phyloP scores from a whole-genome alignment of 2,329 filamentous ascomycete genomes.

The Nigrograna mackinnonii region DNA sequence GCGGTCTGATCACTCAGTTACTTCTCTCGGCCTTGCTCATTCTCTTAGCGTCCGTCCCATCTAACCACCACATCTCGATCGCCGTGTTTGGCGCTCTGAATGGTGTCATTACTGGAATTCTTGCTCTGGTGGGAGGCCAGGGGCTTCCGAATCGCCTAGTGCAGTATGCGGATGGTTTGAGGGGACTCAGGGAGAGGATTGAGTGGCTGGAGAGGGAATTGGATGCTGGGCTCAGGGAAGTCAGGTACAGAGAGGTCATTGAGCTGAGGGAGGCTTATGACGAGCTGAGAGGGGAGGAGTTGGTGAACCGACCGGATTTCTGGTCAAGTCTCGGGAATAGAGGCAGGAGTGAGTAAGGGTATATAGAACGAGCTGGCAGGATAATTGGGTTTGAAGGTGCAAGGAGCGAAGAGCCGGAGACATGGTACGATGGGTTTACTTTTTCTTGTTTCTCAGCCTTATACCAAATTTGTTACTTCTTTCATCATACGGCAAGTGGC shows the following conservation, averaged over 20 bases:
- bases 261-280: slow-evolving; percentile 37
- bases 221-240: slow-evolving; percentile 25
- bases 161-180: slow-evolving; percentile 32
- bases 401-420: too few species aligned
- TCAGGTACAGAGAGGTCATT: slow-evolving; percentile 35
- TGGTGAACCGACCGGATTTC: too few species aligned
- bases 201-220: slow-evolving; percentile 42
- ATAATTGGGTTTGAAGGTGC: too few species aligned
- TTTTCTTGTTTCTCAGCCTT: too few species aligned
- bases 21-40: slow-evolving; percentile 39
- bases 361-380: too few species aligned
- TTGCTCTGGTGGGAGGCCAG: slow-evolving; percentile 40
- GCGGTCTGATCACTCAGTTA: slow-evolving; percentile 35
- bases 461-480: too few species aligned
- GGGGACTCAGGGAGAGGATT: slow-evolving; percentile 34
- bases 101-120: slow-evolving; percentile 33
- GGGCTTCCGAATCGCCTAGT: slow-evolving; percentile 39
- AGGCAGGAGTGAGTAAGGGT: too few species aligned
- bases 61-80: slow-evolving; percentile 15
- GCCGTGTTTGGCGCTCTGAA: slow-evolving; percentile 20
- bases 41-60: slow-evolving; percentile 33
- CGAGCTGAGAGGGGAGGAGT: slow-evolving; percentile 31
- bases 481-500: too few species aligned
- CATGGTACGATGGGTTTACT: too few species aligned
- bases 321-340: too few species aligned